A percentile compares a stretch with the other conserved stretches of the same genome.
phyloP scores from a whole-genome alignment of 495 filamentous ascomycete species.

The Xylaria sp. region DNA sequence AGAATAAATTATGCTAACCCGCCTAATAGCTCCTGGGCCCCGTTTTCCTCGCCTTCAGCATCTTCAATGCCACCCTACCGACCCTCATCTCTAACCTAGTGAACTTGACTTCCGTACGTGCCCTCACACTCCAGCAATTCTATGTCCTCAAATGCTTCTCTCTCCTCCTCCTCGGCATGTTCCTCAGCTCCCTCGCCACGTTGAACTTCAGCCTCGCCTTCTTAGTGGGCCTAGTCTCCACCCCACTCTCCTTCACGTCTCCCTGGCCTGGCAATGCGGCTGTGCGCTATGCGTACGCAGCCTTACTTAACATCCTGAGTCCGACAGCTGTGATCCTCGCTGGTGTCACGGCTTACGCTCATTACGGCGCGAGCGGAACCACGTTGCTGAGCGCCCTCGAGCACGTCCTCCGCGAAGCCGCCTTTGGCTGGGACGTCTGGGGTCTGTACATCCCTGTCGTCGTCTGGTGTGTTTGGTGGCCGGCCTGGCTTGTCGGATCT shows the following conservation, averaged over 20 bases:
- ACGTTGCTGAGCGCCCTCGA: constrained; percentile 29
- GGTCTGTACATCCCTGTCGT: constrained; percentile 90
- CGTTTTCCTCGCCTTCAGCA: constrained; percentile 63
- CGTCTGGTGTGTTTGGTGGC: constrained; percentile 99
- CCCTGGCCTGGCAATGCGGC: constrained; percentile 50
- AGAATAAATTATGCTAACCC: constrained; percentile 35
- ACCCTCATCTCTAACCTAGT: constrained; percentile 60
- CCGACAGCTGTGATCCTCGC: constrained; percentile 69
- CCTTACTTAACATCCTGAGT: constrained; percentile 64
- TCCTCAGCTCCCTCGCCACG: constrained; percentile 89
- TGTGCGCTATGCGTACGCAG: constrained; percentile 34
- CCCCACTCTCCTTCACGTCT: constrained; percentile 75
- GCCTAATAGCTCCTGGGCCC: constrained; percentile 60
- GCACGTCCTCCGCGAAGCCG: constrained; percentile 72
- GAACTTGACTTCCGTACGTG: constrained; percentile 35
- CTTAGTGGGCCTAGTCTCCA: constrained; percentile 78
- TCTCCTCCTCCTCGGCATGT: constrained; percentile 86
- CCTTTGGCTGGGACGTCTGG: constrained; percentile 90
- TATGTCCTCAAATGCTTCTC: constrained; percentile 88
- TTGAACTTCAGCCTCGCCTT: constrained; percentile 95
- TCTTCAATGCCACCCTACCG: constrained; percentile 66
- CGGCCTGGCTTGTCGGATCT: constrained; percentile 79
- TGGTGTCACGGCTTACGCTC: constrained; percentile 49
- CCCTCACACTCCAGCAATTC: constrained; percentile 71
- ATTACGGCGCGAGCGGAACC: background rate